These are phyloP conservation scores for Aspergillus hancockii DNA, from an alignment of 495 filamentous ascomycete species.

Conservation along the genomic window DNA sequence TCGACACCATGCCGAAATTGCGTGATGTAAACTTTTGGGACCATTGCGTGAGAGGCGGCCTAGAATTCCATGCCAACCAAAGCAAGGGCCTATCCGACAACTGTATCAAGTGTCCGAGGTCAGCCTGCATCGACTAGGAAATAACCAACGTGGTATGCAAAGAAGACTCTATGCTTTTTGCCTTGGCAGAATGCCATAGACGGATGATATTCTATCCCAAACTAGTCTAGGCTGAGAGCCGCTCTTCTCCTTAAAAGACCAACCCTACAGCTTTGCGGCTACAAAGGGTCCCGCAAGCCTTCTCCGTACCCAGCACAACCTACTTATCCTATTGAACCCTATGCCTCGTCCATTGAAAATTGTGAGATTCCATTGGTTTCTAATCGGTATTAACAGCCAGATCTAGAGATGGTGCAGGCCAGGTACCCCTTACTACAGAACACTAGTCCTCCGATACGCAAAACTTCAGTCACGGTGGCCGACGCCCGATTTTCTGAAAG, in stretches of 20 bases:
- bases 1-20: background rate
- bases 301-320: background rate
- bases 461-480: background rate
- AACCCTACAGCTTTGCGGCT: background rate
- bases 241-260: background rate
- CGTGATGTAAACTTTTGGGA: background rate
- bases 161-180: background rate
- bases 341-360: background rate
- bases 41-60: conserved; percentile 3
- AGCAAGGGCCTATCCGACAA: background rate
- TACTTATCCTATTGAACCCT: background rate
- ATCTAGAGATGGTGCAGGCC: background rate
- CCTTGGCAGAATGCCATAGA: background rate
- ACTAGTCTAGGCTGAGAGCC: background rate
- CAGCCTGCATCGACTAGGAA: background rate
- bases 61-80: background rate
- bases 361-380: background rate
- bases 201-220: background rate
- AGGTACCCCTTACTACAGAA: background rate
- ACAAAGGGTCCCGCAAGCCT: background rate
- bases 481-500: background rate
- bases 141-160: background rate
- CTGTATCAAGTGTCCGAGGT: no score
- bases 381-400: background rate
- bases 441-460: background rate